Percentiles rank a stretch among this genome's conserved stretches.
Conservation (phyloP, 2,329 filamentous ascomycete species). For the Didymella lethalis region DNA sequence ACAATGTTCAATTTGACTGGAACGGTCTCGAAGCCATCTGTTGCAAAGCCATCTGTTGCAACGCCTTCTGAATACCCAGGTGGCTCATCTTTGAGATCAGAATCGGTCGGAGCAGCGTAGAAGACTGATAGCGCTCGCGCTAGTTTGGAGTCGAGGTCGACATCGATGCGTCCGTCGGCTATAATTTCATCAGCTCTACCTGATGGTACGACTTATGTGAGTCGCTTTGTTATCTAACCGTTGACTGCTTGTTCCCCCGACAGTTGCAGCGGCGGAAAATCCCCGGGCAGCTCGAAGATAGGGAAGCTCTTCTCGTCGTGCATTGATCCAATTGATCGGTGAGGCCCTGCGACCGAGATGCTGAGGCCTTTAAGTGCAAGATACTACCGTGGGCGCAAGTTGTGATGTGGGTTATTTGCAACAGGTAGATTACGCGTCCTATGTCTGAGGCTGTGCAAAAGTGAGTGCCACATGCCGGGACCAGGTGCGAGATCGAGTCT, state of each 20-base stretch:
- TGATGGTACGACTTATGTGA: not conserved
- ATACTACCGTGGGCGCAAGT: not conserved
- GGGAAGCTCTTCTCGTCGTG: not conserved
- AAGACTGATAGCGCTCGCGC: slow-evolving; percentile 4
- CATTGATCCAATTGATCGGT: not conserved
- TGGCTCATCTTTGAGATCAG: not conserved
- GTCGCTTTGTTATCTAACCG: not conserved
- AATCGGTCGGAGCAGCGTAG: slow-evolving; percentile 24
- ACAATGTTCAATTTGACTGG: slow-evolving; percentile 57
- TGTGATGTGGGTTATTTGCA: not conserved
- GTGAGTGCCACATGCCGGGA: not conserved
- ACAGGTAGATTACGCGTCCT: not conserved
- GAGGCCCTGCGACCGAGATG: not conserved
- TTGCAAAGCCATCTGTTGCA: too few relatives aligned
- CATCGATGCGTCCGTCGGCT: slow-evolving; percentile 11
- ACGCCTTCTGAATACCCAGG: not conserved
- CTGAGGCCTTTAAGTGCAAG: not conserved
- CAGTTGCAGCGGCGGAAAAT: not conserved
- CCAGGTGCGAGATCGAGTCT: not conserved
- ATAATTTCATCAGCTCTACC: not conserved
- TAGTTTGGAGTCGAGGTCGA: slow-evolving; percentile 9
- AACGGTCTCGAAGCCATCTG: not conserved
- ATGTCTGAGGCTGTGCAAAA: not conserved
- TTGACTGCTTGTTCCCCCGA: not conserved
- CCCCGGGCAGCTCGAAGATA: not conserved